These are phyloP conservation scores for Starmerella vaccinii DNA, from an alignment of 805 yeast species.

Conservation along the genomic window DNA sequence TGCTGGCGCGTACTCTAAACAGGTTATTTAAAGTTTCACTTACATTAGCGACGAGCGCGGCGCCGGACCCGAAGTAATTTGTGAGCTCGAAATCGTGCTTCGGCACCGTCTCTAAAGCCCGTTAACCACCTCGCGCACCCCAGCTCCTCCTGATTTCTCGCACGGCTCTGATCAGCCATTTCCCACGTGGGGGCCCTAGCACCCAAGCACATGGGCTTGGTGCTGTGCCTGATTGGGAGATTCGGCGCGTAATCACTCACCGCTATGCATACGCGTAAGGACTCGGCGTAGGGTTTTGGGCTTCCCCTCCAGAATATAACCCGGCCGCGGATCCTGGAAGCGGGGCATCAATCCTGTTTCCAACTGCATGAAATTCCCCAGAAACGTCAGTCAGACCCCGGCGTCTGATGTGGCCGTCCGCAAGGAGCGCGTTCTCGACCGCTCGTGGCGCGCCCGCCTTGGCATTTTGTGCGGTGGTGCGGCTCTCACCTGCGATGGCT, in stretches of 20 bases:
- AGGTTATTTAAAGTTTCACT: too few relatives aligned
- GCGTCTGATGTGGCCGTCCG: neutral
- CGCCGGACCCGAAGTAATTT: too few relatives aligned
- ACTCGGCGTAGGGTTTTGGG: neutral
- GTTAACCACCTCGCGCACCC: too few relatives aligned
- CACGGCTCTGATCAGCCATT: neutral
- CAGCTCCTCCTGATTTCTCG: too few relatives aligned
- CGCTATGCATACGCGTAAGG: neutral
- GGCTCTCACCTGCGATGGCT: slow-evolving; percentile 69
- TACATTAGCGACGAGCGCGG: too few relatives aligned
- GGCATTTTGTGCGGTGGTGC: slow-evolving; percentile 58
- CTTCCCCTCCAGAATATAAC: neutral
- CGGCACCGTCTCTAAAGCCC: too few relatives aligned
- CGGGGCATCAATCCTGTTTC: too few relatives aligned
- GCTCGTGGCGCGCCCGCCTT: slow-evolving; percentile 21
- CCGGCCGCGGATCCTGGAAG: neutral
- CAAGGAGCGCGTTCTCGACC: slow-evolving; percentile 10
- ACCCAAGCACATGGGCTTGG: neutral
- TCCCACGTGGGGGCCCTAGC: neutral
- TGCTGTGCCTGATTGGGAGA: slow-evolving; percentile 4
- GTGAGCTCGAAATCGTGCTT: too few relatives aligned
- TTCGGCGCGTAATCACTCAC: neutral
- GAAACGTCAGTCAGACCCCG: neutral
- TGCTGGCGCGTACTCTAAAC: too few relatives aligned
- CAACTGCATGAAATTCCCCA: neutral